Conservation (phyloP, 2,329 filamentous ascomycete genomes). For the Venturia nashicola region DNA sequence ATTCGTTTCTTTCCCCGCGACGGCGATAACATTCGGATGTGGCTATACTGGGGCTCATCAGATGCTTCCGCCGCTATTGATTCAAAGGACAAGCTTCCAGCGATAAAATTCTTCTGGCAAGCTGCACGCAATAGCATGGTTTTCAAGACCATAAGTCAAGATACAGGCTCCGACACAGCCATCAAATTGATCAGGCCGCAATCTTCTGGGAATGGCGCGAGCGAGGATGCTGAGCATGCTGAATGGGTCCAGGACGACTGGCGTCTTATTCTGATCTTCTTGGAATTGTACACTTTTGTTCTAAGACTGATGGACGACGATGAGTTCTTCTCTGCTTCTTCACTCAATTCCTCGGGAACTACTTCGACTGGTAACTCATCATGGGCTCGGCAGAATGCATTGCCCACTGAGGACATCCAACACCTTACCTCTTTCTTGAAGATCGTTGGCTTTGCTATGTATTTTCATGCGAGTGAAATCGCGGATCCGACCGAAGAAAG, state of each 20-base stretch:
- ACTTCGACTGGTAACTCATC: conserved; percentile 28
- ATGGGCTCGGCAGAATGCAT: conserved; percentile 49
- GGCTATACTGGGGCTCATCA: conserved; percentile 68
- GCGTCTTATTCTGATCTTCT: conserved; percentile 77
- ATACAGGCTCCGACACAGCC: conserved; percentile 46
- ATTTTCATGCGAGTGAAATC: conserved; percentile 67
- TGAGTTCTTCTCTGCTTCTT: conserved; percentile 61
- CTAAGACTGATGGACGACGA: conserved; percentile 91
- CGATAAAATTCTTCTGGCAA: conserved; percentile 78
- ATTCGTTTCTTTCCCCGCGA: conserved; percentile 71
- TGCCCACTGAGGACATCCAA: conserved; percentile 60
- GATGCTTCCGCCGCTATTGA: conserved; percentile 16
- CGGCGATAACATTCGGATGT: conserved; percentile 88
- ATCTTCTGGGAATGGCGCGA: conserved; percentile 1
- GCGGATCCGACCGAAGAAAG: conserved; percentile 17
- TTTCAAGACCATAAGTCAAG: conserved; percentile 43
- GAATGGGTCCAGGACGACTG: conserved; percentile 50
- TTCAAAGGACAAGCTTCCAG: conserved; percentile 37
- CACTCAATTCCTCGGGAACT: not conserved
- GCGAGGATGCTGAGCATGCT: not conserved
- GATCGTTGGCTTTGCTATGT: conserved; percentile 77
- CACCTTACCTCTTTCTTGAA: conserved; percentile 74
- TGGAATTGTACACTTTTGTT: conserved; percentile 90
- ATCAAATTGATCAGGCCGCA: conserved; percentile 42
- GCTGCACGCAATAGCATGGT: conserved; percentile 45